Base-by-base conservation (phyloP, 2,329 filamentous ascomycete species). In the Xylaria sp. region DNA sequence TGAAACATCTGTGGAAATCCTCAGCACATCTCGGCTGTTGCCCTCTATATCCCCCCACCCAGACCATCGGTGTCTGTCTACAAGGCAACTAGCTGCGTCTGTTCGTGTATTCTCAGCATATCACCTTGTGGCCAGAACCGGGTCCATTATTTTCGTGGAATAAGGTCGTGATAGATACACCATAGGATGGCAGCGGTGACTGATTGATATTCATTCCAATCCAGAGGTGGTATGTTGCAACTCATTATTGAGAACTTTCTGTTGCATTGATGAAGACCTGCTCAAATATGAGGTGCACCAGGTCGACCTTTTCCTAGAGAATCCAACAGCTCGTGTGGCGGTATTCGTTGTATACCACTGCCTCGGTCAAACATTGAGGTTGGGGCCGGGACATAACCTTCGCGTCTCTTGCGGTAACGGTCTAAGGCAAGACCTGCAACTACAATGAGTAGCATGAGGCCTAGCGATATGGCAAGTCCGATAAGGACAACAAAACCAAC, bases 401-500 rank as follows among this genome's bases (percentile, higher is more conserved):
- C 89, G 44, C 85, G 83, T 76, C 83, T 87, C 74, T 91, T 88
- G 64, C 90, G 84, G 56, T 88, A 78, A 56, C 90, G 85, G 74
- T 94, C 90, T 52, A 92, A 79, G 41, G 90, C 67, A 57, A 95
- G 84, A 59, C 91, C 91, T 18, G 83, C 82, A 45, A 90, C 80
- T 48, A 95, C 89, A 48, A 95, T 80, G 42, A 93, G 74, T 71
- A 93, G 88, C 65, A 91, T 90, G 56, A 93, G 76, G 22, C 79
- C 89, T 1, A 95, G 83, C 1, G 91, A 83, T 55, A 94, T 90
- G 51, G 85, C 91, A 34, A 95, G 83, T 18, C 85, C 86, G 60
- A 95, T 93, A 11, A 95, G 82, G 38, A 95, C 88, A 50, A 95
- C 81, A 59, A 91, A 89, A 43, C 89, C 91, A 41, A 90, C 76